phyloP scores from a whole-genome alignment of 257 asterid species.

The Anisodus tanguticus region DNA sequence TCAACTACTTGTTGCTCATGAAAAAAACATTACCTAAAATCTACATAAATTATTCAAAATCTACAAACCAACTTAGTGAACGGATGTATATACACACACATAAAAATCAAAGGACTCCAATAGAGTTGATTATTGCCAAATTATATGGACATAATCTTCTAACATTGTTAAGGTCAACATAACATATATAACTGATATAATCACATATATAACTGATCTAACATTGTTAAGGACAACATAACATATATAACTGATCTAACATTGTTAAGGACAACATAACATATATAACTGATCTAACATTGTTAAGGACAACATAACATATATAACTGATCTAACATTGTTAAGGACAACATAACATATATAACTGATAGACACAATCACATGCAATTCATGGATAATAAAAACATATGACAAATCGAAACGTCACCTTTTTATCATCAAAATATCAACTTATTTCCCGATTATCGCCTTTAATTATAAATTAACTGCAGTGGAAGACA shows the following conservation, averaged over 20 bases:
- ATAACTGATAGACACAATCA: not conserved
- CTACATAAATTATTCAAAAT: not conserved
- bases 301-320: not conserved
- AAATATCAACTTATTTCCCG: conserved; percentile 9
- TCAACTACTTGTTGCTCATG: not conserved
- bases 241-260: not conserved
- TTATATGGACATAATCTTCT: not conserved
- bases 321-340: not conserved
- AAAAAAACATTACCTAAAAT: not conserved
- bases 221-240: no score
- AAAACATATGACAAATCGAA: not conserved
- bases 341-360: no score
- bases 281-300: not conserved
- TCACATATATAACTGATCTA: no score
- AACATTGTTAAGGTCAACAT: not conserved
- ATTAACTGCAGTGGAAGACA: not conserved
- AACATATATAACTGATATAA: not conserved
- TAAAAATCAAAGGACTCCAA: not conserved
- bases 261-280: not conserved
- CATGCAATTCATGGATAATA: not conserved
- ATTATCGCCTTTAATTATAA: not conserved
- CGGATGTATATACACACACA: not conserved
- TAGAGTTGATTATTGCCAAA: not conserved
- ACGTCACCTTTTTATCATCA: conserved; percentile 13
- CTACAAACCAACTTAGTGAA: not conserved